Conservation (phyloP, 2,329 filamentous ascomycete genomes). For the Trichoderma cornu-damae region DNA sequence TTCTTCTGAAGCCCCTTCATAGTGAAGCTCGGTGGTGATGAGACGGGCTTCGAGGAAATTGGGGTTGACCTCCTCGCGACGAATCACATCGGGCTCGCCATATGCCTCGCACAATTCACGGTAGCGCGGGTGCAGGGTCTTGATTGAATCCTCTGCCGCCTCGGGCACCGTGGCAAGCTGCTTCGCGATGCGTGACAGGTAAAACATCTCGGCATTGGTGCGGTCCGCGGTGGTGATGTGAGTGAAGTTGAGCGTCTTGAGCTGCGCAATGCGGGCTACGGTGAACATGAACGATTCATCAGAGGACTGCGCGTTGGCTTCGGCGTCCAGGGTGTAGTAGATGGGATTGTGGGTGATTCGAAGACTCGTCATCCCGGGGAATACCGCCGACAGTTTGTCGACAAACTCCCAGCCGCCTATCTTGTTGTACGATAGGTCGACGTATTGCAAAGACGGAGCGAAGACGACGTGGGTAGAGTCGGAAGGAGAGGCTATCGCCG, state of each 20-base stretch:
- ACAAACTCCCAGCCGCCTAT: constrained; percentile 69
- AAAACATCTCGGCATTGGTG: constrained; percentile 87
- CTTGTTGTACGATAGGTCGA: constrained; percentile 70
- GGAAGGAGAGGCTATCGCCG: constrained; percentile 32
- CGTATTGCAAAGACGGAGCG: constrained; percentile 50
- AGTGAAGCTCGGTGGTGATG: constrained; percentile 56
- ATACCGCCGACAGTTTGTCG: constrained; percentile 58
- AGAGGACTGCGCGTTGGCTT: constrained; percentile 46
- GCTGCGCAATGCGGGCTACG: constrained; percentile 63
- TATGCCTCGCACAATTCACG: constrained; percentile 68
- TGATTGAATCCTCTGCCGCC: constrained; percentile 48
- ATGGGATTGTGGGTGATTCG: constrained; percentile 84
- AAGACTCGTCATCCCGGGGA: constrained; percentile 69
- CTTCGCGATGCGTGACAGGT: constrained; percentile 75
- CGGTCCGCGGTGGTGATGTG: constrained; percentile 68
- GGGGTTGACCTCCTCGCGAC: constrained; percentile 59
- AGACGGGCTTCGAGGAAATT: constrained; percentile 78
- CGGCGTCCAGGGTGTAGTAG: constrained; percentile 52
- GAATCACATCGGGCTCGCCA: constrained; percentile 61
- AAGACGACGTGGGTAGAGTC: constrained; percentile 42
- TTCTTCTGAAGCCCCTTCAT: constrained; percentile 18
- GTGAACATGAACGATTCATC: constrained; percentile 90
- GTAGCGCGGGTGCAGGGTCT: constrained; percentile 66
- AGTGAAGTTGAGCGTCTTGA: constrained; percentile 70
- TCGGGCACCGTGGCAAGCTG: constrained; percentile 61